A percentile compares a stretch with the other conserved stretches of the same genome.
Evolutionary conservation across 1,284 basidiomycete genomes (phyloP).

Genomic region (Hymenochaete sp.): DNA sequence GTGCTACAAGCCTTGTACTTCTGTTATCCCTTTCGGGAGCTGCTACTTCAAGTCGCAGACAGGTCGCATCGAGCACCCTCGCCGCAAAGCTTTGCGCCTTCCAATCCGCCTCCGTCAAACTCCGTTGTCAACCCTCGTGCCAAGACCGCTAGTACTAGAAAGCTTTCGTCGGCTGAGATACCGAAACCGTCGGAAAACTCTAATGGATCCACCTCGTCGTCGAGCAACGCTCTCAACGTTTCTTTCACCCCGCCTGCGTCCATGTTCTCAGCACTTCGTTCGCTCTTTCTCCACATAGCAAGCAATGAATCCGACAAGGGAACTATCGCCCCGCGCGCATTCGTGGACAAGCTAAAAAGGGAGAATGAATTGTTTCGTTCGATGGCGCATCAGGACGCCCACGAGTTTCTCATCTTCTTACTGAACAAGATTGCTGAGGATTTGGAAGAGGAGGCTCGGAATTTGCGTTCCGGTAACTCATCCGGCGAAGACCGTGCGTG

Average conservation of each 20-base stretch:
- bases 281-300: slow-evolving; percentile 81
- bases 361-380: slow-evolving; percentile 82
- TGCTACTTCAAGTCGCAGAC: slow-evolving; percentile 54
- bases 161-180: slow-evolving; percentile 30
- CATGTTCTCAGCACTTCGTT: slow-evolving; percentile 83
- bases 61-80: slow-evolving; percentile 24
- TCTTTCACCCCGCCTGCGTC: slow-evolving; percentile 56
- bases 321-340: slow-evolving; percentile 77
- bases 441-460: slow-evolving; percentile 64
- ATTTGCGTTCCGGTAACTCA: slow-evolving; percentile 28
- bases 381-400: slow-evolving; percentile 90
- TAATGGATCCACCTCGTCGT: slow-evolving; percentile 22
- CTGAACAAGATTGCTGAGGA: slow-evolving; percentile 93
- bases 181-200: slow-evolving; percentile 21
- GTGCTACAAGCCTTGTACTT: slow-evolving; percentile 94
- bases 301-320: slow-evolving; percentile 69
- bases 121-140: slow-evolving; percentile 21
- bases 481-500: slow-evolving; percentile 49
- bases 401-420: slow-evolving; percentile 94
- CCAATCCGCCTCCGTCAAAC: slow-evolving; percentile 21
- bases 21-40: slow-evolving; percentile 73
- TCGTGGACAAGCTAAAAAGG: slow-evolving; percentile 85
- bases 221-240: slow-evolving; percentile 30
- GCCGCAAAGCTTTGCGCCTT: slow-evolving; percentile 18
- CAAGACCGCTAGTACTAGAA: slow-evolving; percentile 28